phyloP scores from a whole-genome alignment of 106 monocot genomes.

The Allium fistulosum region DNA sequence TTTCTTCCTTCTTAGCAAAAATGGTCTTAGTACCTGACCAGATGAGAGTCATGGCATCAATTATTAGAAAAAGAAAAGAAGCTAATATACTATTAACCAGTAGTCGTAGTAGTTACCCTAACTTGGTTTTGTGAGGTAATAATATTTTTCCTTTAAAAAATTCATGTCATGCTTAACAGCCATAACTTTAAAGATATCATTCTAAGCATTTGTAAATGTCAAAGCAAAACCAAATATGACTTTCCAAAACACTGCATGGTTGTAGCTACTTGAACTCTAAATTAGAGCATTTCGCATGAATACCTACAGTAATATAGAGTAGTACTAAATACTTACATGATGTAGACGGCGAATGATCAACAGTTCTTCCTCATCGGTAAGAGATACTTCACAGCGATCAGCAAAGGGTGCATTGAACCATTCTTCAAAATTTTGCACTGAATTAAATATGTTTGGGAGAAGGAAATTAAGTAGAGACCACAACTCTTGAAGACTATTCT shows the following conservation, averaged over 20 bases:
- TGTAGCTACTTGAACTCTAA: no score
- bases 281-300: no score
- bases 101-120: no score
- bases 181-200: no score
- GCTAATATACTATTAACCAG: no score
- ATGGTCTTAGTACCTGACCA: conserved; percentile 84
- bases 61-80: neutral
- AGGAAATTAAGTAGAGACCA: conserved; percentile 99
- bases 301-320: no score
- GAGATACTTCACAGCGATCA: conserved; percentile 80
- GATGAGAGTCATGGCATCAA: neutral
- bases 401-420: conserved; percentile 99
- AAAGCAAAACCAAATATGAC: no score
- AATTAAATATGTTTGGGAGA: conserved; percentile 94
- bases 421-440: conserved; percentile 96
- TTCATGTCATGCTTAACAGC: no score
- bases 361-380: conserved; percentile 91
- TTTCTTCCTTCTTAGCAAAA: conserved; percentile 92
- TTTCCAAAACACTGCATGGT: no score
- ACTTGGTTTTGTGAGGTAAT: no score
- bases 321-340: conserved; percentile 49
- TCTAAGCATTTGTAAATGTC: no score
- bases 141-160: neutral
- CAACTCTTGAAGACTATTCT: conserved; percentile 80
- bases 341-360: conserved; percentile 92